Conservation (phyloP, 345 rosid species). For the Brassica carinata region DNA sequence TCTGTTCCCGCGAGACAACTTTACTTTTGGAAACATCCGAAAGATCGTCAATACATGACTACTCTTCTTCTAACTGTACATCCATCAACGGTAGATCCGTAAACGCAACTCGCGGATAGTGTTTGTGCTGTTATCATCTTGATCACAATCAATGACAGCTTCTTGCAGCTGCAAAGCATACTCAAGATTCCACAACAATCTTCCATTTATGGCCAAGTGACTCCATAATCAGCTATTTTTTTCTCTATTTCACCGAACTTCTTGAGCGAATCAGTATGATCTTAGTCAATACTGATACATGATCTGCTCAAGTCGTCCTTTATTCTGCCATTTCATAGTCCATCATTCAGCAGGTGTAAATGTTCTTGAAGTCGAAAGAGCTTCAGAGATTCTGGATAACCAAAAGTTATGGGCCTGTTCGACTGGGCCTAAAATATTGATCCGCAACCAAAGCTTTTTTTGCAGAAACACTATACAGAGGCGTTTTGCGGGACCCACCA, state of each 20-base stretch:
- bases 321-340: background rate
- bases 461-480: background rate
- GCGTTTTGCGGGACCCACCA: background rate
- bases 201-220: slow-evolving; percentile 86
- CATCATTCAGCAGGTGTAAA: background rate
- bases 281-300: background rate
- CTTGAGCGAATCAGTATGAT: background rate
- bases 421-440: background rate
- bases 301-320: background rate
- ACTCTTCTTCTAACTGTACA: slow-evolving; percentile 43
- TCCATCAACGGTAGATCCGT: slow-evolving; percentile 45
- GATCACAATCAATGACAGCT: slow-evolving; percentile 55
- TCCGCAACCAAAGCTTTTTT: background rate
- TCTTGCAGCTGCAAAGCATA: slow-evolving; percentile 86
- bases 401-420: background rate
- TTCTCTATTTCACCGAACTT: background rate
- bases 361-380: too few relatives aligned
- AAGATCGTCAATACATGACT: slow-evolving; percentile 50
- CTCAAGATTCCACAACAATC: slow-evolving; percentile 91
- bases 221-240: background rate
- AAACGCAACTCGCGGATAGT: slow-evolving; percentile 69
- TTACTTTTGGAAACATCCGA: slow-evolving; percentile 68
- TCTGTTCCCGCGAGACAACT: slow-evolving; percentile 63
- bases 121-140: slow-evolving; percentile 72
- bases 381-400: background rate